Percentiles rank a stretch among this genome's conserved stretches.
Conservation (phyloP, 495 filamentous ascomycete genomes). For the Friedmanniomyces endolithicus region DNA sequence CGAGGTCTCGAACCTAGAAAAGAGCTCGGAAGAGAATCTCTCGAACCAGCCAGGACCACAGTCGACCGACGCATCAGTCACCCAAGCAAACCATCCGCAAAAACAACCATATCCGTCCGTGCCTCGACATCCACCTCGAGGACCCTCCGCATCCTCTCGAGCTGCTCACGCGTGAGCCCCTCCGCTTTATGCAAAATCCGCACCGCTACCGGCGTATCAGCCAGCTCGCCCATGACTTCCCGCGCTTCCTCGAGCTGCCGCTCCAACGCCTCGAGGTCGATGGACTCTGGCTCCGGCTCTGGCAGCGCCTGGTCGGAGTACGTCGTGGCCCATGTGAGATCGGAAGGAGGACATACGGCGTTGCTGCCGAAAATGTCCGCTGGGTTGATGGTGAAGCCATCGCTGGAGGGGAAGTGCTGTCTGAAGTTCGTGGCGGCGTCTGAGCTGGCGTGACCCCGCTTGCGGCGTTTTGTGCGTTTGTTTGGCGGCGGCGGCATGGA, state of each 20-base stretch:
- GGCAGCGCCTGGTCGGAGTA: too few species aligned
- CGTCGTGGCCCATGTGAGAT: background rate
- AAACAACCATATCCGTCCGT: background rate
- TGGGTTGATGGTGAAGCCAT: background rate
- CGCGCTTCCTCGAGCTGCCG: background rate
- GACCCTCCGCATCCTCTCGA: background rate
- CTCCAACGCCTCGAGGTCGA: background rate
- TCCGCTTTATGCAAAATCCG: background rate
- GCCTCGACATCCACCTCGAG: conserved; percentile 3
- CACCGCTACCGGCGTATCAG: background rate
- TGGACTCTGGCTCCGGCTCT: background rate
- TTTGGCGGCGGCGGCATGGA: background rate
- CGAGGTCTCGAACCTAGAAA: too few species aligned
- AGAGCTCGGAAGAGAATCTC: too few species aligned
- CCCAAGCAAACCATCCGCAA: conserved; percentile 1
- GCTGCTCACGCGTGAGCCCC: background rate
- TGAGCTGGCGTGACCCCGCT: background rate
- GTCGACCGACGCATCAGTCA: too few species aligned
- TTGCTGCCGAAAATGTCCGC: background rate
- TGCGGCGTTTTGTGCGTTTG: background rate
- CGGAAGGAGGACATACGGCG: background rate
- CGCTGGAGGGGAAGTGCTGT: background rate
- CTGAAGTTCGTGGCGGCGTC: background rate
- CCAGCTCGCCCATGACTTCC: background rate
- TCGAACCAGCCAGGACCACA: too few species aligned